Evolutionary conservation across 1,139 yeast genomes (phyloP), one percentile per base, ranked within the genome.

Genomic region (Cylindricascospora bacillispora): DNA sequence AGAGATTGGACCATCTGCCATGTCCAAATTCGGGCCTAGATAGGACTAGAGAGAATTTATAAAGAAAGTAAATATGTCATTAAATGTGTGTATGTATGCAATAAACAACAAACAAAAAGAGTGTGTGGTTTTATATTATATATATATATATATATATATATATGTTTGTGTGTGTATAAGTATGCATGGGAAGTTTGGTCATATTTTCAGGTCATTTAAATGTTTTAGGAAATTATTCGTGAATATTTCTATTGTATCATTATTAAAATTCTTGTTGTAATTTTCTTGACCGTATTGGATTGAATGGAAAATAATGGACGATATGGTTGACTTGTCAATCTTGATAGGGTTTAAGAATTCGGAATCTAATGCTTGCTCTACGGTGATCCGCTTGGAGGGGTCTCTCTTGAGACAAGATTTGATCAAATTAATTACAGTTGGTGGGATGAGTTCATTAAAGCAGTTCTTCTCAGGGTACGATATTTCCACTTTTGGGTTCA

Each of bases 21-120:
- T 89, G 56, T 57, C 65, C 22, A 89, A 89, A 59, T 72, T 89
- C 47, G 98, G 98, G n/a, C 94, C 95, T 38, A 75, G 95, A 61
- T 83, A 63, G 57, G 31, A 13, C 13, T 26, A 15, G 27, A 22
- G 19, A 23, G 20, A 24, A 29, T 22, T 24, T 15, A 17, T 14
- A n/a, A n/a, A n/a, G n/a, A n/a, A n/a, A n/a, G n/a, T n/a, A n/a
- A n/a, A n/a, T n/a, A n/a, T n/a, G n/a, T n/a, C n/a, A n/a, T n/a
- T n/a, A n/a, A n/a, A n/a, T n/a, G n/a, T n/a, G n/a, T n/a, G n/a
- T n/a, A 29, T 18, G 28, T 18, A 30, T 17, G 25, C 26, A 24
- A 15, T 22, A 15, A 26, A 13, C 13, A 25, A 25, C 12, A 25
- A 25, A 25, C 15, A 24, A 15, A 22, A n/a, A n/a, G n/a, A n/a